Evolutionary conservation across 2,329 filamentous ascomycete genomes (phyloP), one percentile per base, ranked within the genome.

Genomic region (Thielaviopsis musarum): DNA sequence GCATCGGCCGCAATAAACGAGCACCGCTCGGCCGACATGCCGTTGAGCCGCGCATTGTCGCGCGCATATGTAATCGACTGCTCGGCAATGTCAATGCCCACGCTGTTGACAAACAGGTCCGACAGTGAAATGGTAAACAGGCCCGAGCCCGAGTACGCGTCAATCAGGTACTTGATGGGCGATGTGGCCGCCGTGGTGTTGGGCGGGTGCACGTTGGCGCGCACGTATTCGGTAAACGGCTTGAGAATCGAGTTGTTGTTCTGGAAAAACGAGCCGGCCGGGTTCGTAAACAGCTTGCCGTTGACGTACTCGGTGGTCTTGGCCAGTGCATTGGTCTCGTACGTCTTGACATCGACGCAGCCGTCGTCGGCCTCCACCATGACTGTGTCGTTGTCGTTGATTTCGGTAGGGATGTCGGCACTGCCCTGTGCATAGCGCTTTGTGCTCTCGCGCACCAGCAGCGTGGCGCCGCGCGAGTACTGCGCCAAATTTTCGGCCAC

Each of bases 201-300:
- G 2, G 77, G 72, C 0, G 83, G 84, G 1, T 91, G 76, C 67
- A 91, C 87, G 70, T 86, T 81, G 45, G 86, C 77, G 63, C 89
- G 87, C 69, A 97, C 88, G 74, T 94, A 95, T 64, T 82, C 78
- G 15, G 90, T 95, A 72, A 97, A 95, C 17, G 76, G 73, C 30
- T 88, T 83, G 24, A 98, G 84, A 72, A 98, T 97, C 59, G 90
- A 94, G 76, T 97, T 97, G 79, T 98, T 98, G 78, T 98, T 98
- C 69, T 98, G 93, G 80, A 98, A 98, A 75, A 98, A 98, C 57
- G 88, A 83, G 62, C 91, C 91, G 12, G 93, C 93, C 2, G 87
- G 88, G 74, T 95, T 97, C 69, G 84, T 84, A 74, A 98, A 95
- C 67, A 84, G 76, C 74, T 86, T 93, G 70, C 83, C 74, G 67